Evolutionary conservation across 1,284 basidiomycete species (phyloP).

Genomic region (Leucoagaricus sp.): DNA sequence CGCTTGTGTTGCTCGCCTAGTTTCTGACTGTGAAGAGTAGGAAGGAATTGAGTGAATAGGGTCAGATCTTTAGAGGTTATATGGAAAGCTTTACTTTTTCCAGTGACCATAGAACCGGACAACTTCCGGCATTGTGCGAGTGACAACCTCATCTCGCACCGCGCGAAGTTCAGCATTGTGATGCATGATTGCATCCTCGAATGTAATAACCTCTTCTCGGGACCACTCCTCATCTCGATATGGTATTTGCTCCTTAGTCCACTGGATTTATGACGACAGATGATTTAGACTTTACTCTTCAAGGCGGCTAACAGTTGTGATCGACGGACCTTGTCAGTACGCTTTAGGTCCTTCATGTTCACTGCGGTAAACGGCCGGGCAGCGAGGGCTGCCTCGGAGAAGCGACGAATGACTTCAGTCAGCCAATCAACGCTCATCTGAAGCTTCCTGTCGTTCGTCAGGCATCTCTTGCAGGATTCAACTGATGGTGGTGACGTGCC

Average conservation of each 20-base stretch:
- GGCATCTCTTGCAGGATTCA: constrained; percentile 55
- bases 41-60: constrained; percentile 18
- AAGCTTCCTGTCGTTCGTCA: constrained; percentile 52
- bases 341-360: constrained; percentile 59
- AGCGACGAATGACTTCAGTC: constrained; percentile 68
- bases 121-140: constrained; percentile 72
- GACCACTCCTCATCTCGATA: constrained; percentile 76
- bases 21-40: constrained; percentile 44
- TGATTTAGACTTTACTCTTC: background rate
- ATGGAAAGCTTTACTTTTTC: constrained; percentile 66
- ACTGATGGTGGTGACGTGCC: constrained; percentile 41
- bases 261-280: constrained; percentile 41
- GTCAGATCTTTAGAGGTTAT: constrained; percentile 7
- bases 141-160: constrained; percentile 74
- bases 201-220: constrained; percentile 67
- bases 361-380: constrained; percentile 57
- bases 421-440: constrained; percentile 73
- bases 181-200: constrained; percentile 72
- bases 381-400: constrained; percentile 62
- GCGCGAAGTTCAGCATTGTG: constrained; percentile 80
- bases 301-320: background rate
- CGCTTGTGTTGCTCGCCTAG: constrained; percentile 66
- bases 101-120: constrained; percentile 85
- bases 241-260: constrained; percentile 69
- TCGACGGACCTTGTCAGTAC: constrained; percentile 58